phyloP scores from a whole-genome alignment of 2,329 filamentous ascomycete species.

The Fusarium pseudoanthophilum region DNA sequence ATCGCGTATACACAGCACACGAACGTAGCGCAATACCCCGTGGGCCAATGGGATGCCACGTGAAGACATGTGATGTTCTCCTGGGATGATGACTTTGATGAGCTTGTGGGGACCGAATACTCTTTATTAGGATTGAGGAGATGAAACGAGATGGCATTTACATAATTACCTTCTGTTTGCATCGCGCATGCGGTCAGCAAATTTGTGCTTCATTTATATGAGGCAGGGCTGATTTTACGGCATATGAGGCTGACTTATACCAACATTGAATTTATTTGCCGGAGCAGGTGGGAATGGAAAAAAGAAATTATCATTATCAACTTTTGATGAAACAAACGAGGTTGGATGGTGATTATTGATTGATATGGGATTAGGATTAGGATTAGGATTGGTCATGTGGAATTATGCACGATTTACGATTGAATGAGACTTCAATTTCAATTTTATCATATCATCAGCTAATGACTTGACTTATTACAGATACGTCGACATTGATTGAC shows the following conservation, averaged over 20 bases:
- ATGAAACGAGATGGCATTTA: conserved; percentile 20
- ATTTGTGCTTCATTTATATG: conserved; percentile 31
- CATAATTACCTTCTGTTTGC: conserved; percentile 4
- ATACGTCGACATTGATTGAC: background rate
- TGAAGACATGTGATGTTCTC: conserved; percentile 5
- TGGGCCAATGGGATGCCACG: conserved; percentile 31
- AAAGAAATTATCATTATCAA: conserved; percentile 12
- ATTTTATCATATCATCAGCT: background rate
- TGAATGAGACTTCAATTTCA: conserved; percentile 15
- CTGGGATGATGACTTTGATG: conserved; percentile 4
- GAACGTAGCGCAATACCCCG: conserved; percentile 30
- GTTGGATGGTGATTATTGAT: background rate
- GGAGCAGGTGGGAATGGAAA: conserved; percentile 10
- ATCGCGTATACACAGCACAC: conserved; percentile 34
- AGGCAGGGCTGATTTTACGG: conserved; percentile 20
- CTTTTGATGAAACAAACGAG: background rate
- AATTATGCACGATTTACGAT: conserved; percentile 30
- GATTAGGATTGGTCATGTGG: background rate
- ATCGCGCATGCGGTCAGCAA: conserved; percentile 14
- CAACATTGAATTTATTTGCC: conserved; percentile 12
- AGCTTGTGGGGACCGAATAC: conserved; percentile 1
- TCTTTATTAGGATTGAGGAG: conserved; percentile 13
- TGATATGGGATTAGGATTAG: background rate
- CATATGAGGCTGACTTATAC: conserved; percentile 6
- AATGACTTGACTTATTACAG: background rate